Evolutionary conservation across 192 early-diverging fungal genomes (phyloP), one percentile per base, ranked within the genome.

Genomic region (Coemansia sp.): DNA sequence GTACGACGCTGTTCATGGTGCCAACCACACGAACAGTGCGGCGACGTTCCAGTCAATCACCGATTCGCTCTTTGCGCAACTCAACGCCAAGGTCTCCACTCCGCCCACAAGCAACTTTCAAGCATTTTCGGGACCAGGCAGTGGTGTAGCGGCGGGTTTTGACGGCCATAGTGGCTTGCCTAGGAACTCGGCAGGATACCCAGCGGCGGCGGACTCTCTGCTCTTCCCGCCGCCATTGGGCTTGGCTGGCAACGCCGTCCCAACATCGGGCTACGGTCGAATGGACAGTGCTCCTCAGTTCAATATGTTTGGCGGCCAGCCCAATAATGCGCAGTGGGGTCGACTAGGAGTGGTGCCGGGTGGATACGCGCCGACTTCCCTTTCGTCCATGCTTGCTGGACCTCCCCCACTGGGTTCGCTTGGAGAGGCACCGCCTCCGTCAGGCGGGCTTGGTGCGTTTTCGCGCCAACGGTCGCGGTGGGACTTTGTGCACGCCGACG

Each of bases 11-110:
- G 15, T 10, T 3, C 52, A 35, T 7, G 52, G 29, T 34, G 52
- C 17, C 1, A 34, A 56, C 54, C 58, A 64, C 36, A 38, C 62
- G 14, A 71, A 27, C 62, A 70, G 74, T 38, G 74, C 74, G 1
- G 59, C 57, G n/a, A 68, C 74, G 38, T 77, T 77, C 74, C 68
- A 78, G 62, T 63, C 56, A 2, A 67, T 78, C 32, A 67, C 75
- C 7, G 75, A 78, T 54, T 78, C 75, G 22, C 65, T 78, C 29
- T 71, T 71, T 65, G 75, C 68, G 24, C 60, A 78, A 61, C 75
- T 78, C 29, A 72, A 78, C 34, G 75, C 75, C 53, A 71, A 71
- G 61, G 75, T 78, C 0, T 68, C 69, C 3, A 67, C 59, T 12
- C 59, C 58, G 8, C 33, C 60, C 9, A 61, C 17, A 53, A 53